A percentile compares a stretch with the other conserved stretches of the same genome.
phyloP scores from a whole-genome alignment of 1,284 basidiomycete species.

The Golubevia pallescens region DNA sequence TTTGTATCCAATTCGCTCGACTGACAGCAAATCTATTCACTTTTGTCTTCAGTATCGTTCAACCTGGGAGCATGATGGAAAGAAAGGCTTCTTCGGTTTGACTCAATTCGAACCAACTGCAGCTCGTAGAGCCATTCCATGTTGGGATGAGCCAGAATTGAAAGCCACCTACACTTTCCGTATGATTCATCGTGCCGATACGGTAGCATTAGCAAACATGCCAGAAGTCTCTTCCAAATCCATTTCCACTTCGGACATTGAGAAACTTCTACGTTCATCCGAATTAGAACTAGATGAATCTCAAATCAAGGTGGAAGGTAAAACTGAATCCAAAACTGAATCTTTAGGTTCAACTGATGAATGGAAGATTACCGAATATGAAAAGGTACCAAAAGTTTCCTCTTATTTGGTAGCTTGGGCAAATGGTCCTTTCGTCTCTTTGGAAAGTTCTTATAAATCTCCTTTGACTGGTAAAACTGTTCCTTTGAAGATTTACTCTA shows the following conservation, averaged over 20 bases:
- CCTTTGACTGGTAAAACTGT: constrained; percentile 81
- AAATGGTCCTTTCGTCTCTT: constrained; percentile 79
- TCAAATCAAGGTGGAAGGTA: constrained; percentile 61
- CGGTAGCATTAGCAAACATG: constrained; percentile 80
- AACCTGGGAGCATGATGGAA: neutral
- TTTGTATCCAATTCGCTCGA: no score
- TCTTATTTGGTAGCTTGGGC: constrained; percentile 91
- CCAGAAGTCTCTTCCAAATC: constrained; percentile 31
- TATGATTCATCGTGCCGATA: constrained; percentile 80
- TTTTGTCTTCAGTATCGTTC: no score
- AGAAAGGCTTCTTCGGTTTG: constrained; percentile 45
- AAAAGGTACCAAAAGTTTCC: constrained; percentile 72
- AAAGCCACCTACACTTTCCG: constrained; percentile 86
- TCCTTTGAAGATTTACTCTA: constrained; percentile 82
- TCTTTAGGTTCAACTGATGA: constrained; percentile 15
- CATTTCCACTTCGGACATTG: constrained; percentile 34
- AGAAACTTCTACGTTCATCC: constrained; percentile 42
- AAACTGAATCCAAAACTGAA: constrained; percentile 51
- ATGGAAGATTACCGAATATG: constrained; percentile 64
- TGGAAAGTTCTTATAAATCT: constrained; percentile 79
- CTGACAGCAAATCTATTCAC: no score
- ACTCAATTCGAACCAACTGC: constrained; percentile 76
- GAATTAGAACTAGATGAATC: constrained; percentile 58
- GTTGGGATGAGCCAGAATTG: constrained; percentile 90
- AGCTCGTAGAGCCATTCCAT: constrained; percentile 71